These are phyloP conservation scores for Clavariopsis aquatica DNA, from an alignment of 495 filamentous ascomycete species.

Conservation along the genomic window DNA sequence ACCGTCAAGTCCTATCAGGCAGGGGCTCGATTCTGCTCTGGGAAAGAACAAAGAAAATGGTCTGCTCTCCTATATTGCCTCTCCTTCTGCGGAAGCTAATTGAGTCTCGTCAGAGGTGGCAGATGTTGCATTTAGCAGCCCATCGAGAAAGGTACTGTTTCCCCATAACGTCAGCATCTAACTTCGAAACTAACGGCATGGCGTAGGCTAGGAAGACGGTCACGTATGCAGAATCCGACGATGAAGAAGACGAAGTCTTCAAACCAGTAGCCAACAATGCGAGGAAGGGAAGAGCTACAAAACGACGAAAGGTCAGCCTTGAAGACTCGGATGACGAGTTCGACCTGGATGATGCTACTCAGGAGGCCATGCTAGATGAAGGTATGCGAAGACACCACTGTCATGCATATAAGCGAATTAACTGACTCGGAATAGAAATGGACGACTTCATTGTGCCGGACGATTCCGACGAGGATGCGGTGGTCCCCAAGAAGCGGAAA, in stretches of 20 bases:
- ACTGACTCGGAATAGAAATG: conserved; percentile 57
- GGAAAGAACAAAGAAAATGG: conserved; percentile 47
- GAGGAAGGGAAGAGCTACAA: conserved; percentile 40
- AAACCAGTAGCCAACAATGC: conserved; percentile 43
- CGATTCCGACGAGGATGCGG: conserved; percentile 74
- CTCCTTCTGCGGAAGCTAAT: conserved; percentile 44
- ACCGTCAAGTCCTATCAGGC: conserved; percentile 54
- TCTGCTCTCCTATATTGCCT: conserved; percentile 43
- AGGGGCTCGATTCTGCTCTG: conserved; percentile 39
- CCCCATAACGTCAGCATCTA: background rate
- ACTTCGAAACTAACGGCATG: background rate
- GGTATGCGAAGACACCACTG: conserved; percentile 41
- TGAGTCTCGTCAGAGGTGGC: conserved; percentile 43
- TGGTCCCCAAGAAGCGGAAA: conserved; percentile 71
- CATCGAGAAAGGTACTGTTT: conserved; percentile 65
- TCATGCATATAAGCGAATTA: background rate
- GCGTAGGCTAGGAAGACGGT: conserved; percentile 54
- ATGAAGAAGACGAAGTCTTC: conserved; percentile 61
- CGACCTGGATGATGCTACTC: conserved; percentile 55
- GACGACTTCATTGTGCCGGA: conserved; percentile 83
- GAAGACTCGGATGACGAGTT: conserved; percentile 75
- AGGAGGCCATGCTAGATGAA: conserved; percentile 61
- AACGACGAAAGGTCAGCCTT: conserved; percentile 42
- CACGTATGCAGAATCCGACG: conserved; percentile 68
- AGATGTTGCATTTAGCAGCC: conserved; percentile 54